Percentiles rank a stretch among this genome's conserved stretches.
Evolutionary conservation across 2,329 filamentous ascomycete genomes (phyloP).

Genomic region (Fonsecaea multimorphosa): DNA sequence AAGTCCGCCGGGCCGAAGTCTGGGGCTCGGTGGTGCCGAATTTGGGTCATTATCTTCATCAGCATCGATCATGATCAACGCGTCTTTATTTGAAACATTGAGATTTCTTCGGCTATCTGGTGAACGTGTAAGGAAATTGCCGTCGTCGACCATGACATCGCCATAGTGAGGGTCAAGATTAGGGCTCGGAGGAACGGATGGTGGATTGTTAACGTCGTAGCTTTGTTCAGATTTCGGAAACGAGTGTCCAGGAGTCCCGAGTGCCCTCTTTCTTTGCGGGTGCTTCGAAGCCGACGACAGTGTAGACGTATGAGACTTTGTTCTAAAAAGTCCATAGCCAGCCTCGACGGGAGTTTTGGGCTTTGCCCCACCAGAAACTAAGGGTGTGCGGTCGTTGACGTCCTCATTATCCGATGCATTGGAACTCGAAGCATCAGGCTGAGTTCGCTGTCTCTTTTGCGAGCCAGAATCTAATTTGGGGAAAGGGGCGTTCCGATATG

Average conservation of each 20-base stretch:
- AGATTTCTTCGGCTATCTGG: conserved; percentile 46
- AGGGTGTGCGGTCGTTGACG: conserved; percentile 58
- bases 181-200: conserved; percentile 66
- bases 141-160: conserved; percentile 57
- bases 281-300: conserved; percentile 31
- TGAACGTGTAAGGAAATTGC: conserved; percentile 48
- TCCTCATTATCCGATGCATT: conserved; percentile 25
- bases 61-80: conserved; percentile 54
- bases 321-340: conserved; percentile 36
- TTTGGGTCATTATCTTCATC: conserved; percentile 34
- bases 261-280: conserved; percentile 27
- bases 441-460: conserved; percentile 28
- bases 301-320: conserved; percentile 35
- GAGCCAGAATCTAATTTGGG: conserved; percentile 17
- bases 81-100: conserved; percentile 45
- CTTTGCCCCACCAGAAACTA: conserved; percentile 51
- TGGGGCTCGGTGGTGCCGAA: conserved; percentile 50
- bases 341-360: conserved; percentile 30
- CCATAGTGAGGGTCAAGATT: conserved; percentile 57
- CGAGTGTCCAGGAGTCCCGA: conserved; percentile 22
- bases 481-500: conserved; percentile 23
- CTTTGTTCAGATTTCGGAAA: conserved; percentile 43
- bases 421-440: conserved; percentile 21
- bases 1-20: conserved; percentile 45
- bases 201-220: conserved; percentile 70